Base-by-base conservation (phyloP, 306 rosid genomes). In the Rubus parviflorus region DNA sequence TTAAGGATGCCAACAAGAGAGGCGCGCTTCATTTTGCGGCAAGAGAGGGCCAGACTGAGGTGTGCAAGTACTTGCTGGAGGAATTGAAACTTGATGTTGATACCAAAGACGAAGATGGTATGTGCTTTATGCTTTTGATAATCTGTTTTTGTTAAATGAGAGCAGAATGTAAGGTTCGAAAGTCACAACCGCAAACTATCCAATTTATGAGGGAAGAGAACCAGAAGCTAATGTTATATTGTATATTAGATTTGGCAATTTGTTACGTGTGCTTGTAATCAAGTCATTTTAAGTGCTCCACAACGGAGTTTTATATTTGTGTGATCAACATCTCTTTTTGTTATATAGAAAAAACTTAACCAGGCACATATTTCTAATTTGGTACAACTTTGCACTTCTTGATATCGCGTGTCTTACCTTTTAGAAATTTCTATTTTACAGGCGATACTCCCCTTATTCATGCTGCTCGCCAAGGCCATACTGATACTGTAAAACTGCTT, bases 11-110 rank as follows among this genome's bases (percentile, higher is more conserved):
- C 41, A 92, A 95, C 84, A 90, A 95, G 77, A 87, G 99, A 53
- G 97, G 97, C 11, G 99, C 99, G 5, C 87, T 95, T 40, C 99
- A 92, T 79, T 95, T 95, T 62, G 97, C 99, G 0, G 94, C 99
- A 3, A 88, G 89, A 2, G 97, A 92, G 77, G 98, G 98, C 56
- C 86, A 92, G 76, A 91, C 91, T 35, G 91, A 91, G 72, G 85
- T 95, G 66, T 91, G 98, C 81, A 79, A 84, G 22, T 92, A 89
- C 78, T 87, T 96, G 73, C 51, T 96, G 37, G 86, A 84, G 79
- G 94, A 92, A 10, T 83, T 96, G 90, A 96, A 96, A 72, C 92
- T 96, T 20, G 78, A 80, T 23, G 91, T 88, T 2, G 93, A 96
- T 85, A 80, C 91, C 1, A 87, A 72, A 79, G 99, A 96, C n/a